phyloP scores from a whole-genome alignment of 805 yeast species.

The Cyberlindnera amylophila region DNA sequence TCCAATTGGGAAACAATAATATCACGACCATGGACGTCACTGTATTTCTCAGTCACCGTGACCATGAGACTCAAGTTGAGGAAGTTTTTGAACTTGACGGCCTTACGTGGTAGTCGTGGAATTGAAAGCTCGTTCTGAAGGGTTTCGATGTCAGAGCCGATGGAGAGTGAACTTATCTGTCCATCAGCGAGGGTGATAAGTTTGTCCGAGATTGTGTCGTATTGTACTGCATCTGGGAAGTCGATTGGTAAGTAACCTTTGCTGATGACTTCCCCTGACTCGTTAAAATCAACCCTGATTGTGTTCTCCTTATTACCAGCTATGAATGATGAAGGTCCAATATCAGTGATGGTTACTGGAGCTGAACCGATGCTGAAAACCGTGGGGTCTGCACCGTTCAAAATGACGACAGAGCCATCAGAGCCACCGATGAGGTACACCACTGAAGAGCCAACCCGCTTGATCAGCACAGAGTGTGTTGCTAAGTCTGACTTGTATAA shows the following conservation, averaged over 20 bases:
- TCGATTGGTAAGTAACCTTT: conserved; percentile 21
- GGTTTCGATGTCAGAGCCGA: neutral
- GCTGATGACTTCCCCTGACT: conserved; percentile 2
- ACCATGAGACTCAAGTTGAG: conserved; percentile 22
- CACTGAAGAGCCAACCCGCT: conserved; percentile 1
- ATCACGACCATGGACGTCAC: conserved; percentile 4
- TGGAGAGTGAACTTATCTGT: neutral
- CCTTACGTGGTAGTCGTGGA: conserved; percentile 17
- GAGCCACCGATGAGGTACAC: conserved; percentile 23
- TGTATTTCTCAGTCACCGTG: conserved; percentile 14
- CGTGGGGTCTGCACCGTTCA: neutral
- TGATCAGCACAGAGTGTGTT: conserved; percentile 19
- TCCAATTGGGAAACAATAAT: conserved; percentile 20
- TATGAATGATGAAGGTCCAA: conserved; percentile 7
- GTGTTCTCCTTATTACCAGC: conserved; percentile 21
- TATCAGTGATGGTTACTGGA: conserved; percentile 22
- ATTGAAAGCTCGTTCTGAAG: conserved; percentile 11
- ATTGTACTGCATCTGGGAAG: conserved; percentile 10
- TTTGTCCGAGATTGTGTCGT: conserved; percentile 1
- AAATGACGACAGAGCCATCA: conserved; percentile 19
- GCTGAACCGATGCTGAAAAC: conserved; percentile 20
- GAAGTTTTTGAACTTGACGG: conserved; percentile 22
- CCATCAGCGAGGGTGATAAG: conserved; percentile 2
- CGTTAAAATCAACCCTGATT: conserved; percentile 7
- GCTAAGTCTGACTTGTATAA: conserved; percentile 11